These are phyloP conservation scores for Candida tammaniensis DNA, from an alignment of 805 yeast genomes.

Conservation along the genomic window DNA sequence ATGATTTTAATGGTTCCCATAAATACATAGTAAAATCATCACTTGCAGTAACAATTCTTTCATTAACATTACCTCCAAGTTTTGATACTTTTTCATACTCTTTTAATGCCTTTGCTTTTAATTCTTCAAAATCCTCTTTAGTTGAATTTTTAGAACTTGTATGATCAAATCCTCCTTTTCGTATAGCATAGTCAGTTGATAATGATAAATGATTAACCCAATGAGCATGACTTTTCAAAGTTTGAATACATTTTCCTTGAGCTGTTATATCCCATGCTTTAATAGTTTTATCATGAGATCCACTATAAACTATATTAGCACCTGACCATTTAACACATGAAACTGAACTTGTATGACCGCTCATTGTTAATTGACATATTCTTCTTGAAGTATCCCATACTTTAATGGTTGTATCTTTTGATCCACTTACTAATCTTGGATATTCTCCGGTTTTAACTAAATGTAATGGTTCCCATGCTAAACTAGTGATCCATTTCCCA, in stretches of 20 bases:
- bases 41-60: conserved; percentile 88
- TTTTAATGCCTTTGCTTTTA: conserved; percentile 50
- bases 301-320: conserved; percentile 74
- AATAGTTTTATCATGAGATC: conserved; percentile 92
- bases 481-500: conserved; percentile 81
- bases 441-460: conserved; percentile 60
- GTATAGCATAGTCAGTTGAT: conserved; percentile 83
- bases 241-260: conserved; percentile 73
- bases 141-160: conserved; percentile 42
- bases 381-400: conserved; percentile 85
- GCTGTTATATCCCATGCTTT: conserved; percentile 82
- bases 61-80: conserved; percentile 54
- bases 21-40: conserved; percentile 98
- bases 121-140: conserved; percentile 23
- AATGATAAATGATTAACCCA: conserved; percentile 96
- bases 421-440: conserved; percentile 78
- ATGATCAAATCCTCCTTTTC: conserved; percentile 88
- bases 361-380: conserved; percentile 63
- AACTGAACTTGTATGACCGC: conserved; percentile 86
- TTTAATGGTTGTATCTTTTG: conserved; percentile 86
- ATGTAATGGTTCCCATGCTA: conserved; percentile 95
- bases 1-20: conserved; percentile 85
- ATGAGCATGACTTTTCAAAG: conserved; percentile 88
- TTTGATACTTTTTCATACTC: conserved; percentile 63
- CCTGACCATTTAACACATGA: conserved; percentile 99